phyloP scores from a whole-genome alignment of 371 early-diverging fungal species.

The Cokeromyces recurvatus region DNA sequence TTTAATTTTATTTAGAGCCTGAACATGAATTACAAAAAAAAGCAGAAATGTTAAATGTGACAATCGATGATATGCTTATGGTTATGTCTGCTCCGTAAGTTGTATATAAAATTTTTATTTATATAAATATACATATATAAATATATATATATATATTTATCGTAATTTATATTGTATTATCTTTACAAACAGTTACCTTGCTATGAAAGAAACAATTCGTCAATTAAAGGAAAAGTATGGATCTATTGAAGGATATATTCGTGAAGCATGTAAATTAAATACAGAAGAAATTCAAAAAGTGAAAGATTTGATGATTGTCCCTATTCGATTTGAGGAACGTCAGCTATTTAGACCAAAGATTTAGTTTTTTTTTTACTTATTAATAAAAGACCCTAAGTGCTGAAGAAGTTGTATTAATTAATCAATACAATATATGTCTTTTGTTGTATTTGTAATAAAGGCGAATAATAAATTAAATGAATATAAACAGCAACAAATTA shows the following conservation, averaged over 20 bases:
- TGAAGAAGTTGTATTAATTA: too few relatives aligned
- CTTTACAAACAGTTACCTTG: conserved; percentile 22
- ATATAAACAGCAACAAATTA: too few relatives aligned
- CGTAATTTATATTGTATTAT: background rate
- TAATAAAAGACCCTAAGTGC: too few relatives aligned
- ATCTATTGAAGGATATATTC: conserved; percentile 25
- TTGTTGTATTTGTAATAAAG: too few relatives aligned
- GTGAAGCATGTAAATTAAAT: conserved; percentile 30
- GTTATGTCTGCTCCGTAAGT: conserved; percentile 49
- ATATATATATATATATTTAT: too few relatives aligned
- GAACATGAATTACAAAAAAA: conserved; percentile 32
- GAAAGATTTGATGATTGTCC: conserved; percentile 39
- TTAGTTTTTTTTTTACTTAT: too few relatives aligned
- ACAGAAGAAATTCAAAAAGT: conserved; percentile 25
- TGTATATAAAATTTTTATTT: background rate
- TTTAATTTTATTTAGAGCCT: conserved; percentile 18
- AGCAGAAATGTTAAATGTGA: conserved; percentile 25
- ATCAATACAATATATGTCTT: too few relatives aligned
- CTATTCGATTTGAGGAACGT: conserved; percentile 42
- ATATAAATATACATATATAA: too few relatives aligned
- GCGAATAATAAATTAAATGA: too few relatives aligned
- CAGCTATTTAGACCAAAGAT: conserved; percentile 35
- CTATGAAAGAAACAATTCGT: conserved; percentile 41
- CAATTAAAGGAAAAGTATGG: conserved; percentile 22
- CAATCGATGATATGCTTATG: conserved; percentile 35